These are phyloP conservation scores for Canavalia ensiformis DNA, from an alignment of 306 rosid genomes.

Conservation along the genomic window DNA sequence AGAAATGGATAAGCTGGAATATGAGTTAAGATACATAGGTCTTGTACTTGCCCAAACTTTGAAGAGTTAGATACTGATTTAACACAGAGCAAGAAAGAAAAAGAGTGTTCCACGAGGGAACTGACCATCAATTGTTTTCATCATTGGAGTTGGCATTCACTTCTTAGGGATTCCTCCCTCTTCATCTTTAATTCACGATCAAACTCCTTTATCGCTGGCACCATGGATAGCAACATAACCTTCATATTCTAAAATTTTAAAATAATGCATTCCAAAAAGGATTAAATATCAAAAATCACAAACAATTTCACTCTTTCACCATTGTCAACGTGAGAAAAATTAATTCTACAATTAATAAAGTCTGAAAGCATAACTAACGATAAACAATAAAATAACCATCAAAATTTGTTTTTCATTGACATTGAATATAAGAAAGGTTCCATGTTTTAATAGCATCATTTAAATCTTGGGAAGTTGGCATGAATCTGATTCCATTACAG, in stretches of 20 bases:
- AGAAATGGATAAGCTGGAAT: slow-evolving; percentile 14
- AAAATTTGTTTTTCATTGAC: neutral
- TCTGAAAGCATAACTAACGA: slow-evolving; percentile 32
- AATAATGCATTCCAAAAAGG: slow-evolving; percentile 15
- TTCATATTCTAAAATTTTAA: slow-evolving; percentile 25
- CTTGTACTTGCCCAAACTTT: slow-evolving; percentile 22
- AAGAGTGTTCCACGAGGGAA: slow-evolving; percentile 40
- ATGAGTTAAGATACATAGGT: slow-evolving; percentile 8
- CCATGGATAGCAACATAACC: slow-evolving; percentile 33
- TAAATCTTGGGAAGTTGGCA: slow-evolving; percentile 33
- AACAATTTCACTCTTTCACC: slow-evolving; percentile 12
- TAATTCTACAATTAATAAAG: no score
- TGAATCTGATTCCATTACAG: neutral
- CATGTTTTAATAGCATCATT: slow-evolving; percentile 7
- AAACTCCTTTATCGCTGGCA: slow-evolving; percentile 91
- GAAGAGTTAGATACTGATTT: slow-evolving; percentile 44
- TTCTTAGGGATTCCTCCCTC: slow-evolving; percentile 86
- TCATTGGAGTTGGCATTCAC: slow-evolving; percentile 96
- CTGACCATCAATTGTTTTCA: slow-evolving; percentile 94
- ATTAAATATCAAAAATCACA: slow-evolving; percentile 30
- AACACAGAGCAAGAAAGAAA: slow-evolving; percentile 18
- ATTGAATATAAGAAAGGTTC: slow-evolving; percentile 17
- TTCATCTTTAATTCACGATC: slow-evolving; percentile 95
- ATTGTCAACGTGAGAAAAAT: slow-evolving; percentile 21
- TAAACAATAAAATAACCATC: slow-evolving; percentile 31